Percentiles rank a stretch among this genome's conserved stretches.
Evolutionary conservation across 2,329 filamentous ascomycete genomes (phyloP).

Genomic region (Fusarium sp.): DNA sequence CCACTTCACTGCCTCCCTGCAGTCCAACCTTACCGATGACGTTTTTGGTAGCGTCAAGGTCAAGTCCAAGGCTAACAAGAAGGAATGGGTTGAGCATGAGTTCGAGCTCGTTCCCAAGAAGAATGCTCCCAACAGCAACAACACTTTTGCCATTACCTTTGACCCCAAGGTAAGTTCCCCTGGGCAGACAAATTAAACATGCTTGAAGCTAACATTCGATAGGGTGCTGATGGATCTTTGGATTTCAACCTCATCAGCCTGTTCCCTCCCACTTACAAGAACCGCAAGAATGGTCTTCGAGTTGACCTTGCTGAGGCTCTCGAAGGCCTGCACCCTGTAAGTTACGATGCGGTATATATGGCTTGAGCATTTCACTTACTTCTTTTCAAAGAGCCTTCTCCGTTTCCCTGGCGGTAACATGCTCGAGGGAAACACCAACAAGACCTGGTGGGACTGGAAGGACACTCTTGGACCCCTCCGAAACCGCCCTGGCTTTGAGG

Average conservation of each 20-base stretch:
- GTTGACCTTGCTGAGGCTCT: conserved; percentile 69
- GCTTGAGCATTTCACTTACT: accelerated
- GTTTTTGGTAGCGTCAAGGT: conserved; percentile 65
- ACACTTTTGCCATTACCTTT: conserved; percentile 70
- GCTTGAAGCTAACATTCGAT: not conserved
- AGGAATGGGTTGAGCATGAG: conserved; percentile 67
- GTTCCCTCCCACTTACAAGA: conserved; percentile 73
- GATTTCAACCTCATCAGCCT: conserved; percentile 73
- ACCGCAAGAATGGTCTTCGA: conserved; percentile 70
- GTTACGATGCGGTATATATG: not conserved
- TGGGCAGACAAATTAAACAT: accelerated
- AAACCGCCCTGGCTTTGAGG: conserved; percentile 68
- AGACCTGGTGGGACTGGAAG: conserved; percentile 67
- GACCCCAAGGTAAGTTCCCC: conserved; percentile 53
- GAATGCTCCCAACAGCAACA: conserved; percentile 68
- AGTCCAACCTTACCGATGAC: conserved; percentile 61
- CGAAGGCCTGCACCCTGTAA: conserved; percentile 65
- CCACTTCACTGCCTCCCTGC: conserved; percentile 63
- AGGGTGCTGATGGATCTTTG: conserved; percentile 60
- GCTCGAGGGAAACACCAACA: conserved; percentile 64
- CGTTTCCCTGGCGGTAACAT: conserved; percentile 78
- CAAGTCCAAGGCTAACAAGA: conserved; percentile 57
- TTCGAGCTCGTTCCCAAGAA: conserved; percentile 60
- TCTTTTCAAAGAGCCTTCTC: conserved; percentile 63
- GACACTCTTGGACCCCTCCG: conserved; percentile 68